Conservation (phyloP, 78 protist species). For the Dictyostelium purpureum region DNA sequence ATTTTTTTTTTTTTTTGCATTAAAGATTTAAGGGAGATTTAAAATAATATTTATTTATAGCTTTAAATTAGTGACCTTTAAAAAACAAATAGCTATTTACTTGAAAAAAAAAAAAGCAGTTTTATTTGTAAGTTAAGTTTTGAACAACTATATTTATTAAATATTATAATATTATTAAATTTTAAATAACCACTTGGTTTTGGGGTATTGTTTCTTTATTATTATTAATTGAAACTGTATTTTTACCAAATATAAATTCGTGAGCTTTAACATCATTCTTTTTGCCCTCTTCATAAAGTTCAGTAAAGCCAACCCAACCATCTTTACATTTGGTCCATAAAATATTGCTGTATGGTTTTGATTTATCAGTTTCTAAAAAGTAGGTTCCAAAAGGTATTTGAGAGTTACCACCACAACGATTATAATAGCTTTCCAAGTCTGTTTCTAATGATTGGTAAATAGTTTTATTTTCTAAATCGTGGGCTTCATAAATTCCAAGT, state of each 20-base stretch:
- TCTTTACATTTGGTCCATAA: conserved; percentile 48
- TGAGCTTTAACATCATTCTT: conserved; percentile 8
- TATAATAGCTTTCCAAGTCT: background rate
- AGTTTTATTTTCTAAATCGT: background rate
- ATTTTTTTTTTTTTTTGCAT: too few relatives aligned
- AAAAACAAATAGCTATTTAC: too few relatives aligned
- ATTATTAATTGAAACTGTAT: conserved; percentile 11
- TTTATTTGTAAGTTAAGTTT: too few relatives aligned
- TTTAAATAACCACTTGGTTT: background rate
- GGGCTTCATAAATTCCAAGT: background rate
- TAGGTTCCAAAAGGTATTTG: background rate
- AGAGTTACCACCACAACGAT: too few relatives aligned
- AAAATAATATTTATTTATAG: too few relatives aligned
- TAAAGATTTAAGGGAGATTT: too few relatives aligned
- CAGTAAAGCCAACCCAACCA: conserved; percentile 65
- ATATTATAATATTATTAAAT: background rate
- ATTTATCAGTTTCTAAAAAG: background rate
- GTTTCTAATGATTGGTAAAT: background rate
- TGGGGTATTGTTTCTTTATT: background rate
- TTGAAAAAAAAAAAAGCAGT: too few relatives aligned
- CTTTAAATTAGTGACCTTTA: too few relatives aligned
- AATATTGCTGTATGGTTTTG: background rate
- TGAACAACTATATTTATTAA: too few relatives aligned
- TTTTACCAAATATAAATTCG: conserved; percentile 59
- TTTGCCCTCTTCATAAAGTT: conserved; percentile 44